phyloP scores from a whole-genome alignment of 176 grass and related monocot species.

The Tuctoria greenei region DNA sequence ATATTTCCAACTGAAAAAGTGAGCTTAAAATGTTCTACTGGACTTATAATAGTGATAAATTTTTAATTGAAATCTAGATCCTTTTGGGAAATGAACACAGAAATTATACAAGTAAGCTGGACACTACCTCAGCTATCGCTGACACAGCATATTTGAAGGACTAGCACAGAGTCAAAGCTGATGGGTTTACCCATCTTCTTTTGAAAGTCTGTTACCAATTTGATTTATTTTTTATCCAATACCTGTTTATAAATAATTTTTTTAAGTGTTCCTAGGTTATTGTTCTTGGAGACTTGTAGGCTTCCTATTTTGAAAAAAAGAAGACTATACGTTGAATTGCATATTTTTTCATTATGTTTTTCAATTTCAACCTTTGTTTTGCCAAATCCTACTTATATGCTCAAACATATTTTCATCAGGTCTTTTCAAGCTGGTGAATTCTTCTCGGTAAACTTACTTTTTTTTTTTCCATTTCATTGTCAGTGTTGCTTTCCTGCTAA shows the following conservation, averaged over 20 bases:
- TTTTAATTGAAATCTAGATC: not conserved
- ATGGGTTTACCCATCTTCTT: not conserved
- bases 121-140: not conserved
- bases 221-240: not conserved
- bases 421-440: slow-evolving; percentile 9
- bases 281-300: not conserved
- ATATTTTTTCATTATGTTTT: slow-evolving; percentile 13
- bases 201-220: not conserved
- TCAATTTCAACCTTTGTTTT: not conserved
- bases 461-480: not conserved
- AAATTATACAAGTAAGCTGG: not conserved
- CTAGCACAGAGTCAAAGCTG: not conserved
- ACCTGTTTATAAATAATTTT: slow-evolving; percentile 26
- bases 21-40: not conserved
- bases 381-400: not conserved
- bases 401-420: not conserved
- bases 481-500: slow-evolving; percentile 95
- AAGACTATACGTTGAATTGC: slow-evolving; percentile 11
- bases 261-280: no score
- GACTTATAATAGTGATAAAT: not conserved
- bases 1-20: not conserved
- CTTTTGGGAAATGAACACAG: not conserved
- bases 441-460: slow-evolving; percentile 1
- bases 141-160: not conserved
- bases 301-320: not conserved